Percentiles rank a stretch among this genome's conserved stretches.
phyloP scores from a whole-genome alignment of 106 monocot species.

The Dioscorea zingiberensis region DNA sequence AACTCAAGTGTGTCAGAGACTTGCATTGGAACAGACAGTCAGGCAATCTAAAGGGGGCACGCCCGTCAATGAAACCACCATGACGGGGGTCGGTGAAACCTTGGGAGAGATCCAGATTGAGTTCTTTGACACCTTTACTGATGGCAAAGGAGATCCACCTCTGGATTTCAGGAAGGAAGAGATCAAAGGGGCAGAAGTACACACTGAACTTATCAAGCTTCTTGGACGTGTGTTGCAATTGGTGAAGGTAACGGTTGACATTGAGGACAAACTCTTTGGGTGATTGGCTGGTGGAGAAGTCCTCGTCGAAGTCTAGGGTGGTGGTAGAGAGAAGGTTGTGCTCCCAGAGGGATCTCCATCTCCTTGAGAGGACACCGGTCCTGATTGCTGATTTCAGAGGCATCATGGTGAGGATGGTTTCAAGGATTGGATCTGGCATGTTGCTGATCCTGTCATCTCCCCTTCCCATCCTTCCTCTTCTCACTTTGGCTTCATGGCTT shows the following conservation, averaged over 20 bases:
- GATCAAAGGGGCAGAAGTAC: slow-evolving; percentile 31
- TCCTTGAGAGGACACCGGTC: background rate
- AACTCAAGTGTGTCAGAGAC: slow-evolving; percentile 18
- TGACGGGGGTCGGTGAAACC: background rate
- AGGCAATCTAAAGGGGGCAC: slow-evolving; percentile 8
- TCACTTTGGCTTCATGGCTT: background rate
- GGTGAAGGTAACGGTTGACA: background rate
- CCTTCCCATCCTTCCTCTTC: slow-evolving; percentile 6
- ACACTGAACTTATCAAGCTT: slow-evolving; percentile 26
- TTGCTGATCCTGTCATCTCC: slow-evolving; percentile 15
- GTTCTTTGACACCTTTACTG: slow-evolving; percentile 20
- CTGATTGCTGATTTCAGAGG: slow-evolving; percentile 6
- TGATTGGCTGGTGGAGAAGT: slow-evolving; percentile 5
- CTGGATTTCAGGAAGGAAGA: slow-evolving; percentile 16
- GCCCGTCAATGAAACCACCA: slow-evolving; percentile 3
- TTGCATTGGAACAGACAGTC: slow-evolving; percentile 8
- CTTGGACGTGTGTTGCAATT: slow-evolving; percentile 8
- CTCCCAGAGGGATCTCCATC: background rate
- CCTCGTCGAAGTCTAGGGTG: no score
- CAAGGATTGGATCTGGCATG: slow-evolving; percentile 20
- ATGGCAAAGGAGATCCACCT: slow-evolving; percentile 22
- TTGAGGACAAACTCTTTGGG: slow-evolving; percentile 17
- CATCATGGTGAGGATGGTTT: slow-evolving; percentile 13
- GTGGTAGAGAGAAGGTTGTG: slow-evolving; percentile 18
- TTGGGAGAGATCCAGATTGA: slow-evolving; percentile 33